Evolutionary conservation across 768 basidiomycete genomes (phyloP).

Genomic region (Candolleomyces eurysporus): DNA sequence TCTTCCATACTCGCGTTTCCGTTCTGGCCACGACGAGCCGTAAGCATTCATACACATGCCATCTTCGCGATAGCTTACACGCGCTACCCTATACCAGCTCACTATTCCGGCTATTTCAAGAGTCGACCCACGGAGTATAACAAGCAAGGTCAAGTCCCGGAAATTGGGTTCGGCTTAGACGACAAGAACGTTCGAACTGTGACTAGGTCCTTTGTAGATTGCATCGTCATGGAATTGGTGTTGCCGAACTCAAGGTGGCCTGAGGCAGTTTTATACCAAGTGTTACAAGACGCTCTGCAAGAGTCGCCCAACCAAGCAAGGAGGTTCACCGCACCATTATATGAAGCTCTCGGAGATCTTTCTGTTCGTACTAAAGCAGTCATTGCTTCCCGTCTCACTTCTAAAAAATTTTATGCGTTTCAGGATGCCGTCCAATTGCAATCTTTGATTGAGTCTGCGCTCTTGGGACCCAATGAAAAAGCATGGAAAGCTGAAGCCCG

Average conservation of each 20-base stretch:
- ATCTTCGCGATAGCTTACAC: neutral
- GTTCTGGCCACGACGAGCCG: slow-evolving; percentile 68
- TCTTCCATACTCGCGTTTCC: slow-evolving; percentile 65
- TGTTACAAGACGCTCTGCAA: slow-evolving; percentile 68
- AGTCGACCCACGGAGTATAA: slow-evolving; percentile 38
- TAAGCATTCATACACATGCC: slow-evolving; percentile 32
- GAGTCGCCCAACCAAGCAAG: slow-evolving; percentile 73
- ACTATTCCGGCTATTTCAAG: slow-evolving; percentile 74
- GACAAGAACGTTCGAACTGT: slow-evolving; percentile 51
- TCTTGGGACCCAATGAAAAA: slow-evolving; percentile 56
- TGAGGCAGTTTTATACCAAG: slow-evolving; percentile 59
- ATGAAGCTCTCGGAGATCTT: slow-evolving; percentile 81
- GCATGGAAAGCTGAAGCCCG: slow-evolving; percentile 49
- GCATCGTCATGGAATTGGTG: slow-evolving; percentile 79
- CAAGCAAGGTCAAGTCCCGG: slow-evolving; percentile 40
- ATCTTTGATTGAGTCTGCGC: slow-evolving; percentile 59
- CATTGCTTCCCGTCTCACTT: neutral
- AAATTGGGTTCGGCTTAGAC: slow-evolving; percentile 63
- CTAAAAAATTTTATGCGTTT: too few species aligned
- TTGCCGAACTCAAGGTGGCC: slow-evolving; percentile 72
- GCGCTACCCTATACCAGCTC: slow-evolving; percentile 41
- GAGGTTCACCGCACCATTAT: slow-evolving; percentile 75
- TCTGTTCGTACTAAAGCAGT: slow-evolving; percentile 44
- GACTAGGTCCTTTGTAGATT: slow-evolving; percentile 77
- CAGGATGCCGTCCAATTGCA: slow-evolving; percentile 67